These are phyloP conservation scores for Chloris gayana DNA, from an alignment of 176 grass and related monocot species.

Conservation along the genomic window DNA sequence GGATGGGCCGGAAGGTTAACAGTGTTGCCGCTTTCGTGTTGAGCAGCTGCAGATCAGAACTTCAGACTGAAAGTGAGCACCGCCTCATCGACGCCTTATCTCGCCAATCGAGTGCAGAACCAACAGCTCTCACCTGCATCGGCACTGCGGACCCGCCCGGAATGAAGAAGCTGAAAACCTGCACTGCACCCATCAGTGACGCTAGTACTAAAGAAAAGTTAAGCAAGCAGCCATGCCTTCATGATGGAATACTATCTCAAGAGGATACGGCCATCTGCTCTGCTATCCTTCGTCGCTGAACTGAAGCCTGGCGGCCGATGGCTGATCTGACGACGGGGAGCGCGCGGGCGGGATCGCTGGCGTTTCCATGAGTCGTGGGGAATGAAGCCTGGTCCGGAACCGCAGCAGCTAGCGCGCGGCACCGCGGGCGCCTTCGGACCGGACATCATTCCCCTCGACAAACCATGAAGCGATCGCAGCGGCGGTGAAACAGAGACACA, in stretches of 20 bases:
- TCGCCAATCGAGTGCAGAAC: neutral
- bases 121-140: neutral
- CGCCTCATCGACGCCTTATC: neutral
- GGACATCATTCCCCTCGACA: conserved; percentile 58
- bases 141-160: neutral
- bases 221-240: neutral
- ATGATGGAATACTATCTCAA: neutral
- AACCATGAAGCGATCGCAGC: conserved; percentile 30
- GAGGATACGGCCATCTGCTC: neutral
- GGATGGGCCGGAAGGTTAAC: neutral
- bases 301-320: neutral
- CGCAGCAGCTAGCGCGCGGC: neutral
- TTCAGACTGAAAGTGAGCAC: too few relatives aligned
- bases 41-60: too few relatives aligned
- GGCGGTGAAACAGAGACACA: neutral
- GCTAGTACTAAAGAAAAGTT: neutral
- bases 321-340: neutral
- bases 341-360: neutral
- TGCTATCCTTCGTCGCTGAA: neutral
- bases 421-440: conserved; percentile 37
- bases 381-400: conserved; percentile 87
- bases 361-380: conserved; percentile 52
- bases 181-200: neutral
- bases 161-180: neutral
- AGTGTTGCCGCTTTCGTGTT: too few relatives aligned